These are phyloP conservation scores for Excoecaria agallocha DNA, from an alignment of 345 rosid species.

Conservation along the genomic window DNA sequence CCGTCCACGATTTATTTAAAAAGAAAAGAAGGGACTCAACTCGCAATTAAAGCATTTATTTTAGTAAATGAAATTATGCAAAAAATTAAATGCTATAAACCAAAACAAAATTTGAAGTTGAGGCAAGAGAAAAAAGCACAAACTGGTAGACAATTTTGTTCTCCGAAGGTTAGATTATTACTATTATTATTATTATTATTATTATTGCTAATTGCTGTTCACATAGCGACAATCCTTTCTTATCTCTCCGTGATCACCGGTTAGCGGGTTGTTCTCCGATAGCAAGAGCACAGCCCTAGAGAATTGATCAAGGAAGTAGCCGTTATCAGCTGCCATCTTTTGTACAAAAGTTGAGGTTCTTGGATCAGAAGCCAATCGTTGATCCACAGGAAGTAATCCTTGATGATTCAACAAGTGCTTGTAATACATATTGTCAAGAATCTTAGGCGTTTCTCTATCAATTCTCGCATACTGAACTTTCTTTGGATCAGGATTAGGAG, in stretches of 20 bases:
- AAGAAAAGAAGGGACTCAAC: too few relatives aligned
- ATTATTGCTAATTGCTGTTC: too few relatives aligned
- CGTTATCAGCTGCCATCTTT: conserved; percentile 72
- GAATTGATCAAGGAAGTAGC: conserved; percentile 67
- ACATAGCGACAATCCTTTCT: conserved; percentile 82
- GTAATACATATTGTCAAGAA: conserved; percentile 71
- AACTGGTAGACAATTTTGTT: too few relatives aligned
- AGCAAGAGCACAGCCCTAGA: conserved; percentile 51
- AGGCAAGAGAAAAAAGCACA: too few relatives aligned
- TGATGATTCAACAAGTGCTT: conserved; percentile 56
- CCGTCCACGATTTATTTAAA: too few relatives aligned
- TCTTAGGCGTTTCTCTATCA: conserved; percentile 77
- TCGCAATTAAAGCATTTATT: too few relatives aligned
- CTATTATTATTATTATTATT: too few relatives aligned
- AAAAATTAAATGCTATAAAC: too few relatives aligned
- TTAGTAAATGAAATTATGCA: too few relatives aligned
- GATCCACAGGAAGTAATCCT: conserved; percentile 63
- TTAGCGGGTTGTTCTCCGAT: conserved; percentile 74
- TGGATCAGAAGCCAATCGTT: conserved; percentile 62
- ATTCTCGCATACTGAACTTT: conserved; percentile 62
- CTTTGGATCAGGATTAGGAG: conserved; percentile 50
- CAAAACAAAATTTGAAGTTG: too few relatives aligned
- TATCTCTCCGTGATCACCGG: conserved; percentile 62
- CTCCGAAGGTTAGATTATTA: too few relatives aligned
- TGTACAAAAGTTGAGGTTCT: conserved; percentile 52